Conservation (phyloP, 1,139 yeast genomes). For the Magnusiomyces sp. region DNA sequence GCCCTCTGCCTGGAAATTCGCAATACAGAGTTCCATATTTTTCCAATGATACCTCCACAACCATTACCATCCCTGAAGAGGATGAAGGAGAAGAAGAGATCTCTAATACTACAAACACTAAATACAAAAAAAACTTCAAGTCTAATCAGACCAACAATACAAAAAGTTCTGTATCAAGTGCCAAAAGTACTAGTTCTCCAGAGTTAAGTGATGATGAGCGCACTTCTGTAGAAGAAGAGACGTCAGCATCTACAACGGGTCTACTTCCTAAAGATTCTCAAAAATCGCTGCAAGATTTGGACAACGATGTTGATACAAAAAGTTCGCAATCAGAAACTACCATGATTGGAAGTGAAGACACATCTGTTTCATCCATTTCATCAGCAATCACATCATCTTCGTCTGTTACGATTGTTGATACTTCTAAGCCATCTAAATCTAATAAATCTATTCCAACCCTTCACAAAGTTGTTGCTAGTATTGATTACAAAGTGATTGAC, state of each 20-base stretch:
- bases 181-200: not conserved
- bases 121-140: not conserved
- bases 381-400: not conserved
- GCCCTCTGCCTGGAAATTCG: not conserved
- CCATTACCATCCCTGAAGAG: constrained; percentile 2
- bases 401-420: not conserved
- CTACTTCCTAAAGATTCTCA: not conserved
- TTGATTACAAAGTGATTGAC: constrained; percentile 4
- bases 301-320: not conserved
- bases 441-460: not conserved
- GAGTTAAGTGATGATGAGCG: not conserved
- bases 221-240: not conserved
- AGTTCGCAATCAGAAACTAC: no score
- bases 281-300: not conserved
- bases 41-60: not conserved
- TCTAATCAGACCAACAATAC: not conserved
- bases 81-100: constrained; percentile 1
- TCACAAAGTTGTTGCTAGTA: not conserved
- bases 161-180: not conserved
- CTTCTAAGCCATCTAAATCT: not conserved
- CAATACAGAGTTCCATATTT: not conserved
- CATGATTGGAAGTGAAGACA: no score
- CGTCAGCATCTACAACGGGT: not conserved
- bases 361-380: not conserved
- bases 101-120: not conserved